A percentile compares a stretch with the other conserved stretches of the same genome.
These are phyloP conservation scores for Phytopythium helicoides DNA, from an alignment of 352 stramenopile genomes.

Conservation along the genomic window DNA sequence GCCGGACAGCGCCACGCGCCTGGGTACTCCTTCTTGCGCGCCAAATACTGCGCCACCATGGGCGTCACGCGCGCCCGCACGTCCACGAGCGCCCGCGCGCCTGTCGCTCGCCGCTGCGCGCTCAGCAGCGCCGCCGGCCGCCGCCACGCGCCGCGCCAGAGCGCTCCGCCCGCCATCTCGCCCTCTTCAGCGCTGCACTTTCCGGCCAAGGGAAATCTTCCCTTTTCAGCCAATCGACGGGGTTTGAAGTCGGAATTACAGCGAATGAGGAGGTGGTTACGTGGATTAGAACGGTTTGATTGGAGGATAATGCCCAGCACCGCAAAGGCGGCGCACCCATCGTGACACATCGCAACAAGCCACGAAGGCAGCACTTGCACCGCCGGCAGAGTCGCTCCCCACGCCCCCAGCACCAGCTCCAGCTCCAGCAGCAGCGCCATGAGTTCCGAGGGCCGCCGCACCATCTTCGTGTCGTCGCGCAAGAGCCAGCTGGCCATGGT, in stretches of 20 bases:
- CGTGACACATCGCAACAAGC: background rate
- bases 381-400: background rate
- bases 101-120: background rate
- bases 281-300: too few relatives aligned
- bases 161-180: background rate
- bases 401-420: background rate
- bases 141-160: background rate
- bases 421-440: constrained; percentile 1
- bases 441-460: constrained; percentile 25
- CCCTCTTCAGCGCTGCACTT: background rate
- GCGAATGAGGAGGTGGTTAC: too few relatives aligned
- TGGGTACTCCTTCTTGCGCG: constrained; percentile 76
- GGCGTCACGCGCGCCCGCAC: constrained; percentile 20
- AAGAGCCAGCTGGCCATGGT: constrained; percentile 88
- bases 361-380: background rate
- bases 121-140: background rate
- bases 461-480: constrained; percentile 81
- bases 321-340: too few relatives aligned
- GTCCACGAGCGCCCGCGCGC: background rate
- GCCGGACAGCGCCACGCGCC: too few relatives aligned
- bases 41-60: constrained; percentile 72
- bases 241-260: background rate
- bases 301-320: too few relatives aligned
- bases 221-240: background rate
- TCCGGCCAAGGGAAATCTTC: too few relatives aligned